Evolutionary conservation across 2,329 filamentous ascomycete species (phyloP), one percentile per base, ranked within the genome.

Genomic region (Diaporthe sp.): DNA sequence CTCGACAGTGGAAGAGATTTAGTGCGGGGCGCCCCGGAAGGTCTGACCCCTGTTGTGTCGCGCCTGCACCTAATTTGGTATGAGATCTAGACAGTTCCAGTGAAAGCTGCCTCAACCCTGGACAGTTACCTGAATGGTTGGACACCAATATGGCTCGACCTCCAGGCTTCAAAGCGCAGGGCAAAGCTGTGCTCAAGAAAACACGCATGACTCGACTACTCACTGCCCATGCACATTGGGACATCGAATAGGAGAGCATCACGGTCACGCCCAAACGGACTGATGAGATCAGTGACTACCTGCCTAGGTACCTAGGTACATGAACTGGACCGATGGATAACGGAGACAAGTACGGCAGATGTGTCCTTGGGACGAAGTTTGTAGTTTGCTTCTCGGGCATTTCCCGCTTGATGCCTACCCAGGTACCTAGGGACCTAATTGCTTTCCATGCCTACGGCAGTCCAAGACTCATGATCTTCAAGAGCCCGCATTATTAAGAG

Each of bases 1-100:
- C 70, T 70, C 25, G 34, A 46, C 49, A n/a, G 58, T 62, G 49
- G 49, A 44, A 73, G 55, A 65, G 58, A 51, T 73, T 73, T 73
- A 73, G 71, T 73, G 71, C 71, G 71, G 65, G 65, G 65, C 65
- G 8, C 19, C 9, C 62, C 37, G 37, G 10, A 37, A 17, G 10
- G 46, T 68, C 46, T 46, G 31, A 34, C 62, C 62, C 62, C 62
- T 51, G 62, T 51, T 15, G 28, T n/a, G 25, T 13, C 25, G 28
- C 61, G 19, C 44, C 61, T 67, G 25, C 61, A 49, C 37, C 37
- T 39, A 15, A 2, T 39, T 39, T 12, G 37, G 37, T 39, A 4
- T 39, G 12, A 39, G 37, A 39, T 39, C 37, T 39, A 39, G 37
- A 39, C 37, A 39, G 37, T 39, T 4, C 37, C 10, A 0, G 37